Evolutionary conservation across 768 basidiomycete species (phyloP).

Genomic region (Trametes punicea): DNA sequence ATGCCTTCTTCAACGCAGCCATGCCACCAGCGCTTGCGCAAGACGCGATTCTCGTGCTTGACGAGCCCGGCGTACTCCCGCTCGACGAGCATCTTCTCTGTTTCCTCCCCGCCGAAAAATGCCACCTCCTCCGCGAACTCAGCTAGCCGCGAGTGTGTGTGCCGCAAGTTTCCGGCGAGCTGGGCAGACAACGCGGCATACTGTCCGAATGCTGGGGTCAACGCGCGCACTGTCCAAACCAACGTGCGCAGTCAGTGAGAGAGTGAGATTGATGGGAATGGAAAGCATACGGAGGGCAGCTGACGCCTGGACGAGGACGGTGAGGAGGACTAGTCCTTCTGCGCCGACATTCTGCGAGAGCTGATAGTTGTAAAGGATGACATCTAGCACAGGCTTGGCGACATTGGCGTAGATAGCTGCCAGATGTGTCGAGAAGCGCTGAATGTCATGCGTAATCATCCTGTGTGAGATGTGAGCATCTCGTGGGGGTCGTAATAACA

Average conservation of each 20-base stretch:
- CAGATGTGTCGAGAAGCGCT: conserved; percentile 84
- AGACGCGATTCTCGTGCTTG: conserved; percentile 79
- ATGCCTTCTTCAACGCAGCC: conserved; percentile 92
- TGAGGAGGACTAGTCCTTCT: conserved; percentile 82
- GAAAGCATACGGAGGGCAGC: conserved; percentile 69
- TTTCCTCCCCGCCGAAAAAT: conserved; percentile 82
- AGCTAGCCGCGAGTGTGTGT: conserved; percentile 86
- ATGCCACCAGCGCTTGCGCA: conserved; percentile 84
- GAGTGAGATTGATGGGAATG: not conserved
- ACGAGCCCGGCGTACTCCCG: conserved; percentile 82
- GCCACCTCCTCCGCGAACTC: conserved; percentile 90
- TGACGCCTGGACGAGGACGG: conserved; percentile 78
- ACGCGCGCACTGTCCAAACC: conserved; percentile 59
- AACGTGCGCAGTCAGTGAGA: not conserved
- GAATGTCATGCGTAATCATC: conserved; percentile 95
- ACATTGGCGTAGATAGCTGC: conserved; percentile 94
- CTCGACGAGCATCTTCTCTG: conserved; percentile 90
- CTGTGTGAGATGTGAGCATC: conserved; percentile 36
- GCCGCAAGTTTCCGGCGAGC: conserved; percentile 83
- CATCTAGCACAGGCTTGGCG: conserved; percentile 90
- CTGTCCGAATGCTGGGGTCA: conserved; percentile 90
- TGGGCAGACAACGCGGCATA: conserved; percentile 88
- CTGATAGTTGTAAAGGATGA: conserved; percentile 94
- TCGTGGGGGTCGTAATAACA: not conserved
- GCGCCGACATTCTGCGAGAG: conserved; percentile 92